These are phyloP conservation scores for Pythium chondricola DNA, from an alignment of 352 stramenopile genomes.

Conservation along the genomic window DNA sequence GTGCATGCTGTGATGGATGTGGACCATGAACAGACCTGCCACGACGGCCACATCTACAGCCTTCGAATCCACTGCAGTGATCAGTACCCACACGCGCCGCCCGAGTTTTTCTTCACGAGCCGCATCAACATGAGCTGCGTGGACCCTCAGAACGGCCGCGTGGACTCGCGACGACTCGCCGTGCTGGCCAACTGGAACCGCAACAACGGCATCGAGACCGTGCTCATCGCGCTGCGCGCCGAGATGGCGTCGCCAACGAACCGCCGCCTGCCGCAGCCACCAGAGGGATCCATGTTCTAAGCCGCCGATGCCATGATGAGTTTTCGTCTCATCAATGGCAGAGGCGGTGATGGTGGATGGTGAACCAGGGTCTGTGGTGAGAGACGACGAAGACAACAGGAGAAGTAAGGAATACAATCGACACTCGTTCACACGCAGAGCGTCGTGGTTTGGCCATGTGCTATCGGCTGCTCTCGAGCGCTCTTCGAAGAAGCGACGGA, in stretches of 20 bases:
- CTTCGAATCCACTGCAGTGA: constrained; percentile 91
- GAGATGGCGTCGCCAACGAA: constrained; percentile 88
- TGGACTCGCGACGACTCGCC: constrained; percentile 68
- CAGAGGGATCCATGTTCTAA: constrained; percentile 90
- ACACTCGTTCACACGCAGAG: background rate
- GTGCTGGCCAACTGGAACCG: constrained; percentile 79
- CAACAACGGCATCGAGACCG: constrained; percentile 87
- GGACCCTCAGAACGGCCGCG: constrained; percentile 80
- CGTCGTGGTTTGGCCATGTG: too few species aligned
- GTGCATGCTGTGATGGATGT: background rate
- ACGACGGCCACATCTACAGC: constrained; percentile 96
- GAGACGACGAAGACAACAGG: constrained; percentile 5
- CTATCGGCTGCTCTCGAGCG: too few species aligned
- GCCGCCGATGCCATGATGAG: too few species aligned
- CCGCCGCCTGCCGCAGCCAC: constrained; percentile 86
- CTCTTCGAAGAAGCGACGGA: too few species aligned
- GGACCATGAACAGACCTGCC: constrained; percentile 78
- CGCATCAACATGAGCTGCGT: constrained; percentile 98
- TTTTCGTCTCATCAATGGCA: too few species aligned
- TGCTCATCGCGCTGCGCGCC: constrained; percentile 84
- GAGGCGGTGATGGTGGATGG: too few species aligned
- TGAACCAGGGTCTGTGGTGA: background rate
- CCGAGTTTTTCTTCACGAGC: constrained; percentile 93
- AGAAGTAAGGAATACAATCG: too few species aligned
- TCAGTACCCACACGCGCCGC: constrained; percentile 92